phyloP scores from a whole-genome alignment of 2,329 filamentous ascomycete genomes.

The Furcasterigmium sp. region DNA sequence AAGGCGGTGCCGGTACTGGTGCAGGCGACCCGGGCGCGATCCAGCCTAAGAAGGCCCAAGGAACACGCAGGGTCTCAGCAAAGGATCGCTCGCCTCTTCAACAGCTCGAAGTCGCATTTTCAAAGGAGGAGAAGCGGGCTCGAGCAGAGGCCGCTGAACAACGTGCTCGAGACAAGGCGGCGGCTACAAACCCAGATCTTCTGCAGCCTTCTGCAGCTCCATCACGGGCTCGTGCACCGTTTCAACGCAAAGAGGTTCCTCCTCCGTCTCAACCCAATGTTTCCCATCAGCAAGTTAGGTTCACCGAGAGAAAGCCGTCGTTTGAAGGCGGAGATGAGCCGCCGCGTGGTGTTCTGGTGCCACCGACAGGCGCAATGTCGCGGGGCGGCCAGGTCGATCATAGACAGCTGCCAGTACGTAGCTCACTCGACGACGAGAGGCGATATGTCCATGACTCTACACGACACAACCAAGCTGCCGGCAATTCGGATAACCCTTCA shows the following conservation, averaged over 20 bases:
- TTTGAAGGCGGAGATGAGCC: slow-evolving; percentile 11
- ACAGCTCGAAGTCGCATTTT: slow-evolving; percentile 88
- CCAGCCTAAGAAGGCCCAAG: slow-evolving; percentile 31
- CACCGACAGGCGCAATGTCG: not conserved
- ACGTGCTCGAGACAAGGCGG: slow-evolving; percentile 58
- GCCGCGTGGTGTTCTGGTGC: not conserved
- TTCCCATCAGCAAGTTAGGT: slow-evolving; percentile 11
- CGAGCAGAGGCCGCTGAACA: slow-evolving; percentile 78
- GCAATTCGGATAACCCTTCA: not conserved
- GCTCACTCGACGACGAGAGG: slow-evolving; percentile 22
- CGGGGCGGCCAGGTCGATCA: slow-evolving; percentile 15
- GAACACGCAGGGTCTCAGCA: slow-evolving; percentile 58
- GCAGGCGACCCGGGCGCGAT: slow-evolving; percentile 9
- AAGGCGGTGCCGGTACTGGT: slow-evolving; percentile 9
- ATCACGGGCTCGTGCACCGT: slow-evolving; percentile 14
- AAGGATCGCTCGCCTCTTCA: slow-evolving; percentile 86
- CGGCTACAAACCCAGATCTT: slow-evolving; percentile 22
- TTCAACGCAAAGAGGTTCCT: slow-evolving; percentile 13
- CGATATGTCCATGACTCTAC: slow-evolving; percentile 18
- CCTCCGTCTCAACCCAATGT: slow-evolving; percentile 13
- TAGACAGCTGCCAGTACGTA: slow-evolving; percentile 21
- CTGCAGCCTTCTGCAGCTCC: slow-evolving; percentile 3
- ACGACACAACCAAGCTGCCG: slow-evolving; percentile 16
- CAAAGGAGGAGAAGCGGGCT: slow-evolving; percentile 90
- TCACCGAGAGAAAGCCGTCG: not conserved